Conservation (phyloP, 345 rosid species). For the Hevea brasiliensis region DNA sequence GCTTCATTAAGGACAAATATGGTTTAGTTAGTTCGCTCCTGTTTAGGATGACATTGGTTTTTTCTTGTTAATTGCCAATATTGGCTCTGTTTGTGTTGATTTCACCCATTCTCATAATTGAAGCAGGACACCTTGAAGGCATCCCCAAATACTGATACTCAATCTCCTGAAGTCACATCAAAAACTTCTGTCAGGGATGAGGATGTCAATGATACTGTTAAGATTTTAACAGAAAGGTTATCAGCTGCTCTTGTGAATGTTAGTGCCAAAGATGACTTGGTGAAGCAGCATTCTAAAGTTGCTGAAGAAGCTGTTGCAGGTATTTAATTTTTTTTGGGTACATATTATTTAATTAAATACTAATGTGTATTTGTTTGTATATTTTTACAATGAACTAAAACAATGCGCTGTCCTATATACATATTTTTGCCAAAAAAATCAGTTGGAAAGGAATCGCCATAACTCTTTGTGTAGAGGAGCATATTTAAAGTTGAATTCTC, state of each 20-base stretch:
- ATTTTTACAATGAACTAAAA: no score
- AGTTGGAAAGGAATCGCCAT: neutral
- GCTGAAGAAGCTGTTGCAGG: slow-evolving; percentile 99
- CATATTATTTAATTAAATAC: neutral
- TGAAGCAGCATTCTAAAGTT: slow-evolving; percentile 86
- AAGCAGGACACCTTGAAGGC: slow-evolving; percentile 61
- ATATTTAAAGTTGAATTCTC: no score
- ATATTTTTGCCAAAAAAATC: neutral
- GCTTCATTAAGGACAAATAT: neutral
- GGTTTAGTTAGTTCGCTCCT: neutral
- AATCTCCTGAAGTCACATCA: slow-evolving; percentile 57
- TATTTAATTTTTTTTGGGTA: slow-evolving; percentile 10
- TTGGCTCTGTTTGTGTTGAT: neutral
- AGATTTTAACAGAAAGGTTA: slow-evolving; percentile 50
- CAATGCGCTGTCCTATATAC: neutral
- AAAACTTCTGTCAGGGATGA: slow-evolving; percentile 38
- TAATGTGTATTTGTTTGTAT: neutral
- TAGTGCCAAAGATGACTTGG: slow-evolving; percentile 78
- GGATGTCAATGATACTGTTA: slow-evolving; percentile 51
- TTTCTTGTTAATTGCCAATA: neutral
- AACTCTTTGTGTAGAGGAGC: neutral
- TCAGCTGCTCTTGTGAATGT: slow-evolving; percentile 78
- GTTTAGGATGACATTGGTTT: neutral
- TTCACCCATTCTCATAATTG: slow-evolving; percentile 18
- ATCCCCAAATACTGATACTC: slow-evolving; percentile 45